These are phyloP conservation scores for Somion occarium DNA, from an alignment of 1,284 basidiomycete genomes.

Conservation along the genomic window DNA sequence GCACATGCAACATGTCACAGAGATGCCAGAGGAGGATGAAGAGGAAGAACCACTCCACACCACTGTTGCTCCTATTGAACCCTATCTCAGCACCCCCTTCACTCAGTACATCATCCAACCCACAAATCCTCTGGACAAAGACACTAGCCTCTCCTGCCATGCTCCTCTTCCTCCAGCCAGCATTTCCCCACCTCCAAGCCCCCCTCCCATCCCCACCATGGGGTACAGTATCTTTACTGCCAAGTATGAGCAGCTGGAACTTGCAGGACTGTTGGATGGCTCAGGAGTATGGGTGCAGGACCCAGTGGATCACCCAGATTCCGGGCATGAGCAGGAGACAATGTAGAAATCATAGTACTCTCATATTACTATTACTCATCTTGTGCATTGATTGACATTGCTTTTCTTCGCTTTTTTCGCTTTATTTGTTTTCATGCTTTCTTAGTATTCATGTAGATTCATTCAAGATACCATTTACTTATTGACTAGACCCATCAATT, in stretches of 20 bases:
- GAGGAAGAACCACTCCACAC: not conserved
- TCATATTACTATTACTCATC: not conserved
- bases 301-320: not conserved
- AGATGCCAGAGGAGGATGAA: not conserved
- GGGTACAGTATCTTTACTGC: not conserved
- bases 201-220: not conserved
- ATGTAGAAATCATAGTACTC: too few species aligned
- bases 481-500: too few species aligned
- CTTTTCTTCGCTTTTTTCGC: not conserved
- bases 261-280: not conserved
- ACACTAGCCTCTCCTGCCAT: not conserved
- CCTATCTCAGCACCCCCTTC: not conserved
- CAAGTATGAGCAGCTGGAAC: not conserved
- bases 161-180: not conserved
- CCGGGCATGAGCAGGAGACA: not conserved
- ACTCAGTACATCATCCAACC: not conserved
- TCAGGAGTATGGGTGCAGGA: not conserved
- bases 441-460: not conserved
- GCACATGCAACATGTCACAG: not conserved
- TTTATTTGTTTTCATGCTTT: not conserved
- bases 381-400: too few species aligned
- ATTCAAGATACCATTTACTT: too few species aligned
- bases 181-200: not conserved
- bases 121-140: not conserved
- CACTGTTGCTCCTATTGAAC: not conserved